A percentile compares a stretch with the other conserved stretches of the same genome.
phyloP scores from a whole-genome alignment of 2,329 filamentous ascomycete species.

The Colletotrichum sp. region DNA sequence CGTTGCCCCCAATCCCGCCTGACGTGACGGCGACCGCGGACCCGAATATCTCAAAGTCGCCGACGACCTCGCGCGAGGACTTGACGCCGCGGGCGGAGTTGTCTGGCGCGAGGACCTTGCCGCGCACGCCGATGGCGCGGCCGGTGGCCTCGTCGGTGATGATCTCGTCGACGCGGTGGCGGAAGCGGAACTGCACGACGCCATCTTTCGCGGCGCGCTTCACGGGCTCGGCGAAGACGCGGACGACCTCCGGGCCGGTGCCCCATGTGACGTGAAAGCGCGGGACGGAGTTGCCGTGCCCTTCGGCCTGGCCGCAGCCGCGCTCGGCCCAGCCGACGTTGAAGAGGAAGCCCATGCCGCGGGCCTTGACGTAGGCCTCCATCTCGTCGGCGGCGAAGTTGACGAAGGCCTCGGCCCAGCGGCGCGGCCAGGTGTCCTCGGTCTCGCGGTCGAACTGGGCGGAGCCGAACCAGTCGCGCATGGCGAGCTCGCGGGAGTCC shows the following conservation, averaged over 20 bases:
- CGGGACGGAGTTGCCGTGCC: constrained; percentile 67
- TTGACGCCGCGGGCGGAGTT: constrained; percentile 55
- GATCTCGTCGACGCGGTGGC: constrained; percentile 62
- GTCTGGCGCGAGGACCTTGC: constrained; percentile 57
- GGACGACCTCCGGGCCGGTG: constrained; percentile 63
- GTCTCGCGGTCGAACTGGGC: constrained; percentile 61
- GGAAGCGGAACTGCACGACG: constrained; percentile 58
- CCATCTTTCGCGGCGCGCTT: constrained; percentile 55
- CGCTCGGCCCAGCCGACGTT: constrained; percentile 68
- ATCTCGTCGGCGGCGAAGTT: constrained; percentile 64
- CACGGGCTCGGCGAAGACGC: constrained; percentile 62
- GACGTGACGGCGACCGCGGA: constrained; percentile 59
- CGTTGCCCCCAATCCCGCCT: constrained; percentile 65
- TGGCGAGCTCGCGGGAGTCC: constrained; percentile 60
- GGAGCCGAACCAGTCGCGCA: constrained; percentile 63
- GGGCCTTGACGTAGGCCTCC: constrained; percentile 60
- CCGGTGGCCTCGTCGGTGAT: constrained; percentile 55
- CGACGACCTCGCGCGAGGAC: constrained; percentile 48
- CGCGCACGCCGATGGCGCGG: constrained; percentile 56
- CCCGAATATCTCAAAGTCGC: constrained; percentile 58
- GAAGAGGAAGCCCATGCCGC: constrained; percentile 56
- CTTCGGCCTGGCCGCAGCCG: constrained; percentile 58
- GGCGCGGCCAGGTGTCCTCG: constrained; percentile 62
- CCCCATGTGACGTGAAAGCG: constrained; percentile 69
- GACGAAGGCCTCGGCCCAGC: constrained; percentile 69